Evolutionary conservation across 176 grass and related monocot genomes (phyloP), one percentile per base, ranked within the genome.

Genomic region (Thalia dealbata): DNA sequence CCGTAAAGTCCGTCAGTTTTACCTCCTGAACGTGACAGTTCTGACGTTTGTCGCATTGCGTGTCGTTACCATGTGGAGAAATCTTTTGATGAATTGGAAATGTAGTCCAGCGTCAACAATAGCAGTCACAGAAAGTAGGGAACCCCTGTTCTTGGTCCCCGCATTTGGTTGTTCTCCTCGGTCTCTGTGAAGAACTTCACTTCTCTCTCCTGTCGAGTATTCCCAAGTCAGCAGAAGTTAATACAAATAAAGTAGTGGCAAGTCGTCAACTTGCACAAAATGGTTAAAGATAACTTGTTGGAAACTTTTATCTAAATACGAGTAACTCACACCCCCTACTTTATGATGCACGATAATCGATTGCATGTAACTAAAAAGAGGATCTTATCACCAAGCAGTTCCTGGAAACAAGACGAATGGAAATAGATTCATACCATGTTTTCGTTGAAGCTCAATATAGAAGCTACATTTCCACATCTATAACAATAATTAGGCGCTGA

Each of bases 401-500:
- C 54, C 7, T 19, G 6, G 27, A 30, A 64, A 30, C 28, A 64
- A 64, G 61, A 14, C 6, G 32, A 43, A n/a, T 32, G n/a, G 38
- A 21, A 10, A 13, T 3, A 15, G 18, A 11, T 46, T 45, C 82
- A 72, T 92, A 92, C 93, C 93, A 97, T 97, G 71, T 86, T 92
- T 56, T 97, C 93, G 45, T 85, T 87, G 79, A 97, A 97, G 90
- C 89, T 97, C 69, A 97, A 77, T 76, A 97, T 97, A 51, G 93
- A 97, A 78, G 93, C 93, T n/a, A 97, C 93, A 85, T 92, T 97
- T 65, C 93, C 93, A 79, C 93, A 97, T 82, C 93, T 90, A 78
- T 97, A 97, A 70, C 93, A 97, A 79, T 97, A 97, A 92, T 97
- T 97, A 77, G 93, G 93, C 6, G 93, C 93, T 51, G 93, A 97